These are phyloP conservation scores for Neurospora sp. DNA, from an alignment of 495 filamentous ascomycete species.

Conservation along the genomic window DNA sequence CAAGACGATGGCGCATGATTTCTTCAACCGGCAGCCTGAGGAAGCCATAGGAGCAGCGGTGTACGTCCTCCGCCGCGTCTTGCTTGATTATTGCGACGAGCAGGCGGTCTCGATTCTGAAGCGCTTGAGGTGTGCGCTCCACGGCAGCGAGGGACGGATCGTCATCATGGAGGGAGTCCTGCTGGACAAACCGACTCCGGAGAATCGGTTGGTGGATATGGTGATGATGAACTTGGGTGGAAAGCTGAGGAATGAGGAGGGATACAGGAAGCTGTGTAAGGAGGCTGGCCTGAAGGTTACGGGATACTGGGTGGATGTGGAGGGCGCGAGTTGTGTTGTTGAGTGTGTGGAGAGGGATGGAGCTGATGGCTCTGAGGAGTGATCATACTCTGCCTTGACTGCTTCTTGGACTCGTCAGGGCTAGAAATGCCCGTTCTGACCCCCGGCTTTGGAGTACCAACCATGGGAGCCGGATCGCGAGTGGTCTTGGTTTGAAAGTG, in stretches of 20 bases:
- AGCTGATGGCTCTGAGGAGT: not conserved
- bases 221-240: constrained; percentile 24
- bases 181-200: constrained; percentile 9
- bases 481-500: not conserved
- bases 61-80: constrained; percentile 40
- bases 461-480: not conserved
- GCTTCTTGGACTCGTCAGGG: not conserved
- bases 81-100: constrained; percentile 42
- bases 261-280: constrained; percentile 5
- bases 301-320: constrained; percentile 9
- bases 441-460: not conserved
- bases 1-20: constrained; percentile 28
- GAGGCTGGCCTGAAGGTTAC: constrained; percentile 16
- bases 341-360: constrained; percentile 12
- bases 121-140: constrained; percentile 30
- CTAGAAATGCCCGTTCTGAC: not conserved
- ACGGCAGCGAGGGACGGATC: constrained; percentile 13
- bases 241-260: constrained; percentile 19
- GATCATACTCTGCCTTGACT: not conserved
- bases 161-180: constrained; percentile 21
- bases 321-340: constrained; percentile 11
- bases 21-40: constrained; percentile 33
- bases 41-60: constrained; percentile 34
- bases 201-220: constrained; percentile 20
- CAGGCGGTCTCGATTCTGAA: constrained; percentile 27